Evolutionary conservation across 208 protist genomes (phyloP).

Genomic region (Wallacemonas collosoma): DNA sequence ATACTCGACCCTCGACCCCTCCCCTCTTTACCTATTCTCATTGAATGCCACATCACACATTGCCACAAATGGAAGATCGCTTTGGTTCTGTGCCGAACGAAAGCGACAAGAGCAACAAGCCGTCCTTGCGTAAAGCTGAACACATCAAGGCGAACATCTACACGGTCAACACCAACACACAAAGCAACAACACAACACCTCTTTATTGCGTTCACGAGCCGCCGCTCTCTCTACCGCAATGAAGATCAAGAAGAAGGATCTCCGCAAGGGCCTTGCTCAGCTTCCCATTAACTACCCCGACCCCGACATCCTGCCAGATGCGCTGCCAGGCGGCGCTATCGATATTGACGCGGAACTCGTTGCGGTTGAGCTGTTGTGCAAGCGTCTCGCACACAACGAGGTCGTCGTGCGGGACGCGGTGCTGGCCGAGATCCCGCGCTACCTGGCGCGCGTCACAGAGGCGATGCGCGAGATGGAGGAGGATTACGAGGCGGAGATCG

Average conservation of each 20-base stretch:
- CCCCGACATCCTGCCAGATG: slow-evolving; percentile 49
- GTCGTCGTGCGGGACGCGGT: slow-evolving; percentile 75
- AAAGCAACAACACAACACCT: too few relatives aligned
- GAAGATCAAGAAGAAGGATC: slow-evolving; percentile 92
- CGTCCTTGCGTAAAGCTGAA: too few relatives aligned
- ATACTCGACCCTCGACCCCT: too few relatives aligned
- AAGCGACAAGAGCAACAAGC: too few relatives aligned
- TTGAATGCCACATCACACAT: too few relatives aligned
- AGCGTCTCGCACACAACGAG: slow-evolving; percentile 84
- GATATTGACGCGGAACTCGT: slow-evolving; percentile 60
- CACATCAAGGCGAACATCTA: too few relatives aligned
- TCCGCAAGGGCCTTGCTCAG: slow-evolving; percentile 79
- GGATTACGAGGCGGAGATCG: slow-evolving; percentile 41
- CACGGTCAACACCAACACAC: too few relatives aligned
- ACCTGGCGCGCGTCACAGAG: slow-evolving; percentile 52
- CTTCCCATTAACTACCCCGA: slow-evolving; percentile 91
- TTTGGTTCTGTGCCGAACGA: too few relatives aligned
- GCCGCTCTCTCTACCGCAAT: slow-evolving; percentile 23
- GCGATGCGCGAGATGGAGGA: slow-evolving; percentile 52
- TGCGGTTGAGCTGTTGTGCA: slow-evolving; percentile 78
- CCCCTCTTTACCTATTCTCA: too few relatives aligned
- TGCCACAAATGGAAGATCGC: neutral
- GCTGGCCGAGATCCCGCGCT: slow-evolving; percentile 67
- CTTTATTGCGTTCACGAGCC: too few relatives aligned
- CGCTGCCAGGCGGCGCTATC: slow-evolving; percentile 53